phyloP scores from a whole-genome alignment of 257 asterid species.

The Fraxinus excelsior region DNA sequence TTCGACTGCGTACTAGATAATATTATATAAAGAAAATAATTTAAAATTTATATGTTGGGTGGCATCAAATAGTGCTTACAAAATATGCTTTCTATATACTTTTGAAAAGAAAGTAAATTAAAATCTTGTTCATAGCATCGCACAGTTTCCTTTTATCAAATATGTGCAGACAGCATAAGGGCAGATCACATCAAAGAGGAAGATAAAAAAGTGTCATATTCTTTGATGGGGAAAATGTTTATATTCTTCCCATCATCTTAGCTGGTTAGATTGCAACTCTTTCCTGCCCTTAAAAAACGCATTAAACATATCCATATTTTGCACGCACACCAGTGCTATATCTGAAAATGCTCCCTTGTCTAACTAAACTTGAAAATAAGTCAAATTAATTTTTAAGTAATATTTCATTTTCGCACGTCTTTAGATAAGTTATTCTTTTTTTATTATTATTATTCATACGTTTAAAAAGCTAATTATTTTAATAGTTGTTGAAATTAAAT shows the following conservation, averaged over 20 bases:
- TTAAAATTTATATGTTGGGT: not conserved
- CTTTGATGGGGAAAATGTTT: constrained; percentile 23
- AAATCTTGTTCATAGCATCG: not conserved
- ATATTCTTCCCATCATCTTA: constrained; percentile 18
- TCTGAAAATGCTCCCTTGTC: no score
- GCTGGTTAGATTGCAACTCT: constrained; percentile 46
- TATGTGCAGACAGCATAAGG: not conserved
- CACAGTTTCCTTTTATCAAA: not conserved
- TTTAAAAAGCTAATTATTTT: no score
- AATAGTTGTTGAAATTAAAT: no score
- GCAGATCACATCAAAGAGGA: constrained; percentile 5
- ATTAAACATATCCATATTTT: constrained; percentile 19
- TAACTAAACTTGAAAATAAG: not conserved
- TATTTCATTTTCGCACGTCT: not conserved
- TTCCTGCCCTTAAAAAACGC: constrained; percentile 33
- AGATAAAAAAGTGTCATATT: constrained; percentile 16
- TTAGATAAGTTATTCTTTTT: no score
- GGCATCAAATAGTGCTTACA: not conserved
- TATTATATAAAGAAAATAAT: no score
- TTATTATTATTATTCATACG: no score
- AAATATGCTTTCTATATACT: no score
- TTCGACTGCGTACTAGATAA: no score
- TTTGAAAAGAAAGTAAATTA: no score
- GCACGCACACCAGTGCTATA: not conserved
- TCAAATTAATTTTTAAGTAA: not conserved